A percentile compares a stretch with the other conserved stretches of the same genome.
Conservation (phyloP, 2,329 filamentous ascomycete genomes). For the Exophiala bonariae region DNA sequence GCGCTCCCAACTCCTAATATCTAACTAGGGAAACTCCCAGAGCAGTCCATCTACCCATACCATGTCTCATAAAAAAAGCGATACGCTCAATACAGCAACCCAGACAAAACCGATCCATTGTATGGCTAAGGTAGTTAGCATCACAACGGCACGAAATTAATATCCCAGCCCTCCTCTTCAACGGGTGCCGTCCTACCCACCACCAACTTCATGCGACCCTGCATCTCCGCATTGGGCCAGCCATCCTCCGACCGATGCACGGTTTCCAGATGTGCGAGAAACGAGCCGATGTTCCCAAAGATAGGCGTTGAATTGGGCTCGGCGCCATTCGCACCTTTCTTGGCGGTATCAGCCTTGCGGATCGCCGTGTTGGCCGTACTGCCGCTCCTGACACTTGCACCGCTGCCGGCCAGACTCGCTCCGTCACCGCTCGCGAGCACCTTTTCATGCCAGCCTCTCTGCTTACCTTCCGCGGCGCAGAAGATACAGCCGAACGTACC, state of each 20-base stretch:
- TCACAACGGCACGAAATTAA: constrained; percentile 42
- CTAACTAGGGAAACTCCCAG: too few species aligned
- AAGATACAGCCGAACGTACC: constrained; percentile 48
- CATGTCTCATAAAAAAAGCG: too few species aligned
- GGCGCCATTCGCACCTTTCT: neutral
- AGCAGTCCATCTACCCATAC: too few species aligned
- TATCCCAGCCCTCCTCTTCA: constrained; percentile 46
- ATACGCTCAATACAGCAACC: too few species aligned
- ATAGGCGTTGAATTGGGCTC: constrained; percentile 30
- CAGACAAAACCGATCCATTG: too few species aligned
- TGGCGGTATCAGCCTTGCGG: too few species aligned
- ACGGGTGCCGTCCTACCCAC: constrained; percentile 39
- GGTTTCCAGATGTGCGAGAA: constrained; percentile 44
- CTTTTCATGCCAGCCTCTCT: constrained; percentile 22
- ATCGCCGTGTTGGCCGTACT: constrained; percentile 6
- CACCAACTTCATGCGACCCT: constrained; percentile 45
- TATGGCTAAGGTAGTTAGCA: too few species aligned
- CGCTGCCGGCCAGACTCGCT: neutral
- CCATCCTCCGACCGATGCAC: constrained; percentile 35
- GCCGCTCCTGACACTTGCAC: constrained; percentile 9
- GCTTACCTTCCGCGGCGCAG: constrained; percentile 41
- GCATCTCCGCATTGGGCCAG: constrained; percentile 36
- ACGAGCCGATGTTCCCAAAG: constrained; percentile 41
- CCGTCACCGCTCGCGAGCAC: neutral
- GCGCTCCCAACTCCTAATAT: too few species aligned